Evolutionary conservation across 768 basidiomycete species (phyloP), one percentile per base, ranked within the genome.

Genomic region (Russula emetica): DNA sequence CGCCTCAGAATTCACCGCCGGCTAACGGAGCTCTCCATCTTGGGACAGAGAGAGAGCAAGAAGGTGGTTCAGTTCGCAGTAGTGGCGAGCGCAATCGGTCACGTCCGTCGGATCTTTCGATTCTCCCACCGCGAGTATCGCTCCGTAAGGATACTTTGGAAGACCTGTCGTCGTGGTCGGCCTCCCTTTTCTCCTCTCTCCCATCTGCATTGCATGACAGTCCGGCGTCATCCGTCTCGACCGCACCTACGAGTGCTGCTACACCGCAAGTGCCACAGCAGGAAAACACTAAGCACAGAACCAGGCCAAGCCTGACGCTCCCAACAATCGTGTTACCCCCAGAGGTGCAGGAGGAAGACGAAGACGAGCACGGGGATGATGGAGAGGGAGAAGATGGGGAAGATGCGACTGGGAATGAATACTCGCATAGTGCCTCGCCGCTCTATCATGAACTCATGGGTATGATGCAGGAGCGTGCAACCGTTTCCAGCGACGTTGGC

Each of bases 401-500:
- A 28, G 53, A 16, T 1, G 18, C 36, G 8, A 30, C 52, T 51
- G 54, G 42, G 14, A 26, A 44, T 11, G 64, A 67, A 14, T 56
- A 40, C 50, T 30, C 66, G 30, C 42, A 64, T 26, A 58, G 24
- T 36, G 54, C 66, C 28, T 67, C 68, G 7, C 68, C 68, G 5
- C 53, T 69, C 18, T 69, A 69, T 60, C 63, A 61, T 5, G 68
- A 69, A 58, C 62, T 69, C 14, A 69, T 69, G 68, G 68, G 66
- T 24, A 69, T 69, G 68, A 67, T 69, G 66, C 68, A 69, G 16
- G 67, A 60, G 13, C 61, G 52, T 16, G 54, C 58, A n/a, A 26
- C 26, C 5, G 18, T 36, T 8, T 32, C 57, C 8, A 47, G 50
- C 10, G 28, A 26, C 16, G 51, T 34, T 24, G 45, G 26, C 30